These are phyloP conservation scores for Albifimbria verrucaria DNA, from an alignment of 2,329 filamentous ascomycete species.

Conservation along the genomic window DNA sequence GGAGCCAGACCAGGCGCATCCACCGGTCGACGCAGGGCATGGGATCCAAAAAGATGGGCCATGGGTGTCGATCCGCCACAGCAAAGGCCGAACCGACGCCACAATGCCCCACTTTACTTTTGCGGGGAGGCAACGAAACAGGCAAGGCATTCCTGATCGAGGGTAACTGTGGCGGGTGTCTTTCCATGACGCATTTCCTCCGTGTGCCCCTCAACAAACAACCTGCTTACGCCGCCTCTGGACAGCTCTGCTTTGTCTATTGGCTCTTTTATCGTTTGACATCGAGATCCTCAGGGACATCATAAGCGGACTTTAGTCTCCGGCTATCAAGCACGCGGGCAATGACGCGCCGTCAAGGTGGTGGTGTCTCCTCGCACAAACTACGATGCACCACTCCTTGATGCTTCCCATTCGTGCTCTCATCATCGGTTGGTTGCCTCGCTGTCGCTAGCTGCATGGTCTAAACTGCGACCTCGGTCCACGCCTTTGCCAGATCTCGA, in stretches of 20 bases:
- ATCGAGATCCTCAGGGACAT: background rate
- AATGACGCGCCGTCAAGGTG: background rate
- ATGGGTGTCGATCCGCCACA: background rate
- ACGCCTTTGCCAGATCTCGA: too few relatives aligned
- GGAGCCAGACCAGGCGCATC: too few relatives aligned
- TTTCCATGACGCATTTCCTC: background rate
- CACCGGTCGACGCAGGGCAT: too few relatives aligned
- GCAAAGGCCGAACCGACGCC: background rate
- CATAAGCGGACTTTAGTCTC: background rate
- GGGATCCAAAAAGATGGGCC: too few relatives aligned
- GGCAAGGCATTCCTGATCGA: background rate
- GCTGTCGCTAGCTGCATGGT: too few relatives aligned
- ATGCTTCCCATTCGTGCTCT: too few relatives aligned
- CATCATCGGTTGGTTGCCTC: too few relatives aligned
- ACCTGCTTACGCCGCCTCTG: too few relatives aligned
- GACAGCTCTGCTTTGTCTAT: too few relatives aligned
- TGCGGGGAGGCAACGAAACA: background rate
- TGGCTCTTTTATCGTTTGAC: background rate
- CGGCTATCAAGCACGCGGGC: background rate
- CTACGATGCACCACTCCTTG: too few relatives aligned
- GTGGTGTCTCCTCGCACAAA: background rate
- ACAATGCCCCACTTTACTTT: background rate
- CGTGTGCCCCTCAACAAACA: background rate
- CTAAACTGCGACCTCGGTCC: too few relatives aligned
- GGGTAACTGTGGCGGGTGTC: background rate